phyloP scores from a whole-genome alignment of 1,284 basidiomycete species.

The Ganoderma lucidum region DNA sequence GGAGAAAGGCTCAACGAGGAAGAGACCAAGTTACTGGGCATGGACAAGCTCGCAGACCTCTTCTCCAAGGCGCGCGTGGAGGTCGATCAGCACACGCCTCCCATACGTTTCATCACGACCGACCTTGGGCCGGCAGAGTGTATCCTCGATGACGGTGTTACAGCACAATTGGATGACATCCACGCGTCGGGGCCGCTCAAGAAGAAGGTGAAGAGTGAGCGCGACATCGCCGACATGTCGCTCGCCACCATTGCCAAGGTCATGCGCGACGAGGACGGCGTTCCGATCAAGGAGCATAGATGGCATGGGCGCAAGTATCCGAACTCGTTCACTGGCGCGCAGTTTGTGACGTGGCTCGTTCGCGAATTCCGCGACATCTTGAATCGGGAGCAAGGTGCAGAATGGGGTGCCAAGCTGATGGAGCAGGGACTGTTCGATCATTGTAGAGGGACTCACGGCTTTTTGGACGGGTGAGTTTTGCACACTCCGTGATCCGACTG shows the following conservation, averaged over 20 bases:
- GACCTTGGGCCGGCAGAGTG: constrained; percentile 84
- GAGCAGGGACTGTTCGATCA: constrained; percentile 88
- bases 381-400: constrained; percentile 79
- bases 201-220: constrained; percentile 81
- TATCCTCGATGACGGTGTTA: constrained; percentile 78
- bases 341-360: constrained; percentile 88
- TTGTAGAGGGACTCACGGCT: constrained; percentile 78
- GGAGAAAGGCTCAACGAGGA: constrained; percentile 85
- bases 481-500: constrained; percentile 13
- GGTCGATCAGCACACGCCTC: constrained; percentile 61
- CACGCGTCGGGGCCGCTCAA: constrained; percentile 75
- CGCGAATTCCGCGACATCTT: constrained; percentile 87
- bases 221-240: constrained; percentile 71
- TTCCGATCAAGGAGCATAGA: constrained; percentile 78
- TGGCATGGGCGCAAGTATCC: constrained; percentile 78
- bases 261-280: constrained; percentile 82
- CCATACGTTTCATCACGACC: constrained; percentile 79
- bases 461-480: constrained; percentile 81
- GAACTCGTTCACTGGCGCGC: constrained; percentile 87
- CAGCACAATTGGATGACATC: constrained; percentile 82
- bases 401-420: constrained; percentile 78
- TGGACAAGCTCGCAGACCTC: constrained; percentile 90
- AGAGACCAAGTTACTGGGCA: constrained; percentile 89
- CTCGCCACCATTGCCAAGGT: constrained; percentile 71
- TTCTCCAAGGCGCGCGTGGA: constrained; percentile 82